Base-by-base conservation (phyloP, 495 filamentous ascomycete species). In the Podospora pseudopauciseta region DNA sequence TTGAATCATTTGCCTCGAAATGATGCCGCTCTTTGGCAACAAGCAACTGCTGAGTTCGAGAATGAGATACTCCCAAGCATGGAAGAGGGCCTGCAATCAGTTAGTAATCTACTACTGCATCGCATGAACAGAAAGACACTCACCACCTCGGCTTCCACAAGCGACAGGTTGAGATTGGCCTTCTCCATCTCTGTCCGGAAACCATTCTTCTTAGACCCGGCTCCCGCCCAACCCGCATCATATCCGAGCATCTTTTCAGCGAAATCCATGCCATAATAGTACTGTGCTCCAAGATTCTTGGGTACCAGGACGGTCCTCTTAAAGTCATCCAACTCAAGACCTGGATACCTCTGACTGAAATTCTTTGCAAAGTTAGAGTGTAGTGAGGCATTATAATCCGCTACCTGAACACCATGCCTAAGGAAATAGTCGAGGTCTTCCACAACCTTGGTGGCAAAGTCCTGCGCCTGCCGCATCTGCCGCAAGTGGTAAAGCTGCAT, bases 141-240 rank as follows among this genome's bases (percentile, higher is more conserved):
- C 86, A 93, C 90, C 69, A 95, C 87, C 81, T 98, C 92, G 49
- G 94, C 89, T 74, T 97, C 93, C 58, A 98, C 92, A 18, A 97
- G 80, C 20, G 92, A 95, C 66, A 99, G 74, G 75, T 98, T 97
- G 71, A 91, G 74, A 76, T 99, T 98, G 49, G 94, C 95, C 70
- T 85, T 86, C 73, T 87, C 87, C 75, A 98, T 87, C 74, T 98
- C 96, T 39, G 84, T 84, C 64, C 81, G 81, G 78, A 96, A 94
- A 0, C 94, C 94, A 67, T 88, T 86, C 54, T 86, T 82, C 53
- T 77, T 85, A 56, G 78, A 75, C 34, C 90, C 89, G 54, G 76
- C 79, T 44, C 90, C 89, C 54, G 76, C 79, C 95, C 95, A 99
- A 32, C 89, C 86, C 66, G 86, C 78, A 77, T 96, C 90, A 71